phyloP scores from a whole-genome alignment of 805 yeast genomes.

The Candida saitoana region DNA sequence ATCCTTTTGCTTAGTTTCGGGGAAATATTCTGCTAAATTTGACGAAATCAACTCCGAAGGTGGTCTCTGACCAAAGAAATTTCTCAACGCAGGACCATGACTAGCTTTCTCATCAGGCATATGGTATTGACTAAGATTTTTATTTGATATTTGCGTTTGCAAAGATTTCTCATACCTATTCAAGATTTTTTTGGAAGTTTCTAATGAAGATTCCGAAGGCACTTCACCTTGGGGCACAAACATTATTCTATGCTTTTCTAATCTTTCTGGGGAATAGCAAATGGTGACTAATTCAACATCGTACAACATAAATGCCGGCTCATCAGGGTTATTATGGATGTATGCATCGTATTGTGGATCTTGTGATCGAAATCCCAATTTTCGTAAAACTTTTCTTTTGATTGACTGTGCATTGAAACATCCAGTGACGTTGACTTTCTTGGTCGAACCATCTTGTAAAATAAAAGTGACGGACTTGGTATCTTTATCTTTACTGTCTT shows the following conservation, averaged over 20 bases:
- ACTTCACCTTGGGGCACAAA: slow-evolving; percentile 59
- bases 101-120: slow-evolving; percentile 15
- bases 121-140: slow-evolving; percentile 20
- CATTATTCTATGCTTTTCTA: slow-evolving; percentile 67
- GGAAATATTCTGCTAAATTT: slow-evolving; percentile 87
- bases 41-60: slow-evolving; percentile 89
- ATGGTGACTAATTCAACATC: slow-evolving; percentile 81
- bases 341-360: slow-evolving; percentile 58
- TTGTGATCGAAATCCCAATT: slow-evolving; percentile 44
- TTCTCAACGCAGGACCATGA: slow-evolving; percentile 29
- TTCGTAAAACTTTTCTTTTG: slow-evolving; percentile 62
- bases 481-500: slow-evolving; percentile 8
- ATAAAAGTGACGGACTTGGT: slow-evolving; percentile 52
- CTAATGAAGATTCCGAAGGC: slow-evolving; percentile 61
- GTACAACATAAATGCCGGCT: slow-evolving; percentile 44
- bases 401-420: slow-evolving; percentile 80
- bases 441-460: slow-evolving; percentile 67
- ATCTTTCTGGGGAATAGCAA: slow-evolving; percentile 69
- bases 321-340: slow-evolving; percentile 27
- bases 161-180: slow-evolving; percentile 23
- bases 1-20: slow-evolving; percentile 67
- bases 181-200: slow-evolving; percentile 48
- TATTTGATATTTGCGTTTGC: slow-evolving; percentile 9
- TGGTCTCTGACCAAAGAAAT: slow-evolving; percentile 84
- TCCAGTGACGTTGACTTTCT: slow-evolving; percentile 66